phyloP scores from a whole-genome alignment of 306 rosid species.

The Citrullus mucosospermus region DNA sequence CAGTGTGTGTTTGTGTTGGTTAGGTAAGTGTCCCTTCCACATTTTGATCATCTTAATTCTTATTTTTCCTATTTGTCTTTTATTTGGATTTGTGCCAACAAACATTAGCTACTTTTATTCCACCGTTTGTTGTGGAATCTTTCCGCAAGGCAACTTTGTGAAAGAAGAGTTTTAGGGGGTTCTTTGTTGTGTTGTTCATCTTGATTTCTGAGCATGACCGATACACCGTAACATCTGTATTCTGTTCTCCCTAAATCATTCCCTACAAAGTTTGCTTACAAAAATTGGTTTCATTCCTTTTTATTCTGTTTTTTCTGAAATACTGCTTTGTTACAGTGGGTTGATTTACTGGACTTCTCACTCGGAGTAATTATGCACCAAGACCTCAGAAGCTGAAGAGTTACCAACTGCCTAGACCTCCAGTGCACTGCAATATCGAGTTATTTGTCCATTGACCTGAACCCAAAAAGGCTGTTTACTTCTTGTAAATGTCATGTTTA shows the following conservation, averaged over 20 bases:
- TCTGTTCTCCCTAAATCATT: background rate
- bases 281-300: too few relatives aligned
- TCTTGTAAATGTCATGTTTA: background rate
- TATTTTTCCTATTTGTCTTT: background rate
- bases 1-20: constrained; percentile 81
- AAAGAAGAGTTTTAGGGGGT: background rate
- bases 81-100: background rate
- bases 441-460: constrained; percentile 15
- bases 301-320: constrained; percentile 1
- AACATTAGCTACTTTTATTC: background rate
- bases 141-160: background rate
- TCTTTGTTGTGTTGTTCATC: background rate
- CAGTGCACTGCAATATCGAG: constrained; percentile 8
- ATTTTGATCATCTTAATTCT: constrained; percentile 2
- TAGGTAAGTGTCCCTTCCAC: constrained; percentile 34
- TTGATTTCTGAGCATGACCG: background rate
- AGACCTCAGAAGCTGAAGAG: constrained; percentile 16
- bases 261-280: background rate
- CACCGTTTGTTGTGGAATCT: background rate
- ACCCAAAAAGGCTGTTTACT: background rate
- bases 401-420: background rate
- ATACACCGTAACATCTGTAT: background rate
- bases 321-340: constrained; percentile 44
- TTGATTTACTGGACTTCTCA: constrained; percentile 91
- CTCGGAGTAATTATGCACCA: constrained; percentile 39